Base-by-base conservation (phyloP, 805 yeast species). In the Candida gorgasii region DNA sequence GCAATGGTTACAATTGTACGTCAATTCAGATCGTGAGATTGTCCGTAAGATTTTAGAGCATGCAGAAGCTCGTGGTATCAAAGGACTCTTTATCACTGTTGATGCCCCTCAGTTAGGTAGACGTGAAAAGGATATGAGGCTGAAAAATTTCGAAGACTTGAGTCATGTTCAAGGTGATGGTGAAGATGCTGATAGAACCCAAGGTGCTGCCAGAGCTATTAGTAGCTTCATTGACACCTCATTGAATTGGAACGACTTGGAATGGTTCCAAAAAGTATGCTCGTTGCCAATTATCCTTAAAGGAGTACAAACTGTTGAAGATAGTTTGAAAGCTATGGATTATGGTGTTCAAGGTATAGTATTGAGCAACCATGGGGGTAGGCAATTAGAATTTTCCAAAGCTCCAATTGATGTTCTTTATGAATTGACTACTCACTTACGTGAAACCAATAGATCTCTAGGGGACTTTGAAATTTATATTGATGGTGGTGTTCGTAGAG, bases 81-180 rank as follows among this genome's bases (percentile, higher is more conserved):
- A 83, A 54, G 96, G 93, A 3, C 69, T 89, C 24, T 89, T 89
- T 57, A 79, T 89, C 50, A 89, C 97, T 0, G 96, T 88, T 6
- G 97, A 89, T 69, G 96, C 97, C 0, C 97, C 97, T 5, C 84
- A 86, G 47, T 72, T 89, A 32, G 97, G 97, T 11, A 79, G 93
- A 49, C 79, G 97, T 53, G 97, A 90, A 62, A 89, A 88, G 62
- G 96, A 89, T 57, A 78, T 79, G 79, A 77, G 88, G 48, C 63
- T 80, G 43, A 84, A 85, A 58, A 76, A 76, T 47, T 62, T 68
- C 14, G 77, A 68, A 28, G 73, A 69, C 29, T 50, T 61, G 11
- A 62, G 76, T 11, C 73, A 72, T 59, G 77, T 73, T 39, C 74
- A 75, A 54, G 73, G 74, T 12, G 75, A 69, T 4, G 72, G 73